Evolutionary conservation across 768 basidiomycete genomes (phyloP), one percentile per base, ranked within the genome.

Genomic region (Lactifluus hygrophoroides): DNA sequence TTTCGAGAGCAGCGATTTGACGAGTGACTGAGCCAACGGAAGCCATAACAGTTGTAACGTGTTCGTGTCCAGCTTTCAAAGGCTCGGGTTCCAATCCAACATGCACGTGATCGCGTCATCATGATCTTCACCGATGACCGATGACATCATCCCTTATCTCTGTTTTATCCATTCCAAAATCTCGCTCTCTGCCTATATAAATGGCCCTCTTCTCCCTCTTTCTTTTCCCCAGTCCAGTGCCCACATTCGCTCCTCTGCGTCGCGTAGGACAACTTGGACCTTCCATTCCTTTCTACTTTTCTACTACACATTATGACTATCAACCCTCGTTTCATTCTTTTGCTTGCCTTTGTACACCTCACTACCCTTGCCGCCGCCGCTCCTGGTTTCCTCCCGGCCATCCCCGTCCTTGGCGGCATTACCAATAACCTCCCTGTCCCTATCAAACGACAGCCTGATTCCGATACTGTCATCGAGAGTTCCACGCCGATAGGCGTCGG

Each of bases 1-100:
- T 81, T 63, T 88, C 86, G 30, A 89, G 78, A 1, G 82, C 78
- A 44, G 84, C 79, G 23, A 89, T 81, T 66, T 88, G 86, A 44
- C 80, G 78, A 10, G 85, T 86, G 46, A 88, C 72, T 25, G 76
- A 65, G 49, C 71, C 71, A 34, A 79, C 74, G 3, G 83, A 77
- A 25, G 78, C 74, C 69, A 88, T 76, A 49, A 5, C 3, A 10
- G 35, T 10, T 35, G 35, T 32, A 32, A 9, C 19, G 40, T 40
- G 3, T 37, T 5, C 40, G 3, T 16, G 13, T 10, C 34, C 6
- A 16, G 21, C 35, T 21, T 17, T n/a, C n/a, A n/a, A n/a, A n/a
- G n/a, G 35, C 17, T 21, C 27, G 8, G 27, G 23, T 13, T 16
- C 30, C 40, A 35, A 23, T 58, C 35, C 32, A 59, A 59, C 53